Evolutionary conservation across 2,329 filamentous ascomycete genomes (phyloP).

Genomic region (Paraphaeosphaeria sporulosa): DNA sequence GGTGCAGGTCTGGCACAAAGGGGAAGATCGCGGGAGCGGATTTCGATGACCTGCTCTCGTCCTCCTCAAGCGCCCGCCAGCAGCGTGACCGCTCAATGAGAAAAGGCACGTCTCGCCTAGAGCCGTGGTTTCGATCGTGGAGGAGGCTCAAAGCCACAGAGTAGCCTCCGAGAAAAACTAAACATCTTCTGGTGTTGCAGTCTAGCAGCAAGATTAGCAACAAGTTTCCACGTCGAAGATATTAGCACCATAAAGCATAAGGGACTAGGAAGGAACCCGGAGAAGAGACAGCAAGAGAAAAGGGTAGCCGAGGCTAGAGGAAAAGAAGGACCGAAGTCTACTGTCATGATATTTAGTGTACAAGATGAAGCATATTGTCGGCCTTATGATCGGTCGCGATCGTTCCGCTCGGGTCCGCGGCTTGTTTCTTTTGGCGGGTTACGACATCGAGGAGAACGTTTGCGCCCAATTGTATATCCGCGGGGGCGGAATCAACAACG

Average conservation of each 20-base stretch:
- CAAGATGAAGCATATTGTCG: conserved; percentile 8
- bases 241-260: background rate
- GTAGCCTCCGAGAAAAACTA: background rate
- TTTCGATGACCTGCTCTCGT: background rate
- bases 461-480: conserved; percentile 10
- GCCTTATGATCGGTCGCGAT: conserved; percentile 2
- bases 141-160: conserved; percentile 1
- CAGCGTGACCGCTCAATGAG: conserved; percentile 43
- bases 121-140: conserved; percentile 11
- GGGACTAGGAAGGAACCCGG: background rate
- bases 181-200: conserved; percentile 19
- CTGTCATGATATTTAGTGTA: conserved; percentile 23
- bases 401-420: conserved; percentile 9
- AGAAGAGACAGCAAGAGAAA: conserved; percentile 16
- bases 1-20: no score
- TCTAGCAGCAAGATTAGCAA: conserved; percentile 34
- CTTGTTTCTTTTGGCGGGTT: background rate
- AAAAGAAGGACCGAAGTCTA: conserved; percentile 14
- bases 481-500: conserved; percentile 12
- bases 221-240: background rate
- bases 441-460: conserved; percentile 13
- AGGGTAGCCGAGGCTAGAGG: conserved; percentile 12
- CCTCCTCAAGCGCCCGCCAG: conserved; percentile 43
- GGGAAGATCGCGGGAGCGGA: no score
- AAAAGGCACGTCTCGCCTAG: conserved; percentile 38